A percentile compares a stretch with the other conserved stretches of the same genome.
Conservation (phyloP, 768 basidiomycete genomes). For the Pseudohyphozyma bogoriensis region DNA sequence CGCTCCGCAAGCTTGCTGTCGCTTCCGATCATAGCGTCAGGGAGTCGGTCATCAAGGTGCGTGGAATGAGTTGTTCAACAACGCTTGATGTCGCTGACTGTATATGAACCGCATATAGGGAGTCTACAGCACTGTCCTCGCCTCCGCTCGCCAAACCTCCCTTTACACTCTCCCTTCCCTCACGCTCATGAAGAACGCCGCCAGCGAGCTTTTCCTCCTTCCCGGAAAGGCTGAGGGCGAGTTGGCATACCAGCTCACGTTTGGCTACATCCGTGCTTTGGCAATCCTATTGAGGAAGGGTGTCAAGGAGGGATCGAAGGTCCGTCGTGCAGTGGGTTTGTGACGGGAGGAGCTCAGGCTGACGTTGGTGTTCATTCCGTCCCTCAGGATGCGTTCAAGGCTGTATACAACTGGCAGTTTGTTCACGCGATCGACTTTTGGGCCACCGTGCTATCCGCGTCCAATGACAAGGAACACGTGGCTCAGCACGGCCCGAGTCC, state of each 20-base stretch:
- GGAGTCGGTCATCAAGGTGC: constrained; percentile 77
- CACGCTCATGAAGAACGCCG: constrained; percentile 96
- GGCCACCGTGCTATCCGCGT: constrained; percentile 72
- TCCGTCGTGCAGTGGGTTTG: constrained; percentile 40
- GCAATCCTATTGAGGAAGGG: constrained; percentile 85
- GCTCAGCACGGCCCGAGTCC: constrained; percentile 56
- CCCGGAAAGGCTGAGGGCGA: constrained; percentile 46
- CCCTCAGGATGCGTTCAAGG: constrained; percentile 70
- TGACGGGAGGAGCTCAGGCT: constrained; percentile 23
- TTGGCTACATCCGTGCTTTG: constrained; percentile 87
- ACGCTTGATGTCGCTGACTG: background rate
- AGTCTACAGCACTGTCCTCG: constrained; percentile 76
- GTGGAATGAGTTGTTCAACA: no score
- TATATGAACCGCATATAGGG: constrained; percentile 45
- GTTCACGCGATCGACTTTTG: constrained; percentile 95
- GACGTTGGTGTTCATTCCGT: background rate
- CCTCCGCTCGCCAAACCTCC: constrained; percentile 73
- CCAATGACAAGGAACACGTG: constrained; percentile 57
- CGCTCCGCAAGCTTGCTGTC: constrained; percentile 67
- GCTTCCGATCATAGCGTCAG: constrained; percentile 67
- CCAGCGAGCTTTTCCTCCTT: constrained; percentile 78
- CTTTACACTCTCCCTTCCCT: constrained; percentile 79
- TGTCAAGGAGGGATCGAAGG: constrained; percentile 80
- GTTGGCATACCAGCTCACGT: constrained; percentile 79
- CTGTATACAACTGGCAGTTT: constrained; percentile 99